Base-by-base conservation (phyloP, 1,284 basidiomycete genomes). In the Trametes sp. region DNA sequence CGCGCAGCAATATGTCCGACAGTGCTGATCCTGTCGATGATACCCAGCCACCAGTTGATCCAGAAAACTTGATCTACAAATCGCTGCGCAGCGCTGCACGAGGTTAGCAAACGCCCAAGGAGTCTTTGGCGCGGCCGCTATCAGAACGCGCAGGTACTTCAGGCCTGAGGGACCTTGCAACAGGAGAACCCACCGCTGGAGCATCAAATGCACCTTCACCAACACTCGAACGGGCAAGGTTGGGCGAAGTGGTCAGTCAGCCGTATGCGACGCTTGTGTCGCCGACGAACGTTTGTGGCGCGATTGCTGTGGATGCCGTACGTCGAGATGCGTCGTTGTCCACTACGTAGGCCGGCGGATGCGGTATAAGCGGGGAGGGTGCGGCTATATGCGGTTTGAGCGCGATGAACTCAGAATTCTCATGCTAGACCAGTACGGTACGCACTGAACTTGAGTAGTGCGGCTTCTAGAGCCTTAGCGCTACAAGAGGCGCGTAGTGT, bases 271-370 rank as follows among this genome's bases (percentile, higher is more conserved):
- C 14, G 14, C 2, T 44, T 46, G 49, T n/a, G 44, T n/a, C 24
- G 23, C 2, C 46, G 45, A 54, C 13, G 52, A 60, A 60, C 59
- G 59, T 60, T 52, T 45, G 59, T 60, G 52, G 59, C 38, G 59
- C 59, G 53, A n/a, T 21, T 13, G 52, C 9, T n/a, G 16, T 21
- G 48, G n/a, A 33, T 29, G 44, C 33, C 36, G 41, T 42, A 42
- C 29, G 51, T 28, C 24, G 41, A 45, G 8, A 31, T 11, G 29
- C 16, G 7, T 14, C 16, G 44, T 29, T n/a, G 21, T 9, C 42
- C 23, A 48, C 13, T 23, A 36, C 14, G 4, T 13, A 13, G 3
- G 8, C 14, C 6, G 38, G 38, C 38, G 14, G 13, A 10, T 35
- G 24, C 23, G 28, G 28, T n/a, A 42, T 29, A 38, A 7, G 21